Evolutionary conservation across 1,284 basidiomycete species (phyloP).

Genomic region (Xerocomus nothofagi): DNA sequence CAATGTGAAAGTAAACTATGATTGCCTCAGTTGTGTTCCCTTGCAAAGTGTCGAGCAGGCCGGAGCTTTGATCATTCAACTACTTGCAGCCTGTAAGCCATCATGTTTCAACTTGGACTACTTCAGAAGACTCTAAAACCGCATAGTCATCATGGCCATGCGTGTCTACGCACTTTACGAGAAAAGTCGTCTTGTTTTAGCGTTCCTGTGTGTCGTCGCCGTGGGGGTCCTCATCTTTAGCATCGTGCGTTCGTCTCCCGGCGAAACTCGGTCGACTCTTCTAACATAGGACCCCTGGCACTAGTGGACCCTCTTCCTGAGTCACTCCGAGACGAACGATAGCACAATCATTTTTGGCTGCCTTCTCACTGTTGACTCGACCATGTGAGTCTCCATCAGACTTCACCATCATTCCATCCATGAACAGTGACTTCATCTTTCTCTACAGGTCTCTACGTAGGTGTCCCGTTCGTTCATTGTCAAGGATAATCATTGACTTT

Average conservation of each 20-base stretch:
- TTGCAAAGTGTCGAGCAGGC: neutral
- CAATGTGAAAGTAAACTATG: neutral
- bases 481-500: neutral
- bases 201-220: conserved; percentile 5
- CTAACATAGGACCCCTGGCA: neutral
- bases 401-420: neutral
- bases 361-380: neutral
- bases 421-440: neutral
- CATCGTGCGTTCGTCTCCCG: conserved; percentile 19
- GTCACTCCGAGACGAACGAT: neutral
- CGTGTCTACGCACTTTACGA: conserved; percentile 35
- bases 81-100: conserved; percentile 9
- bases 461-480: neutral
- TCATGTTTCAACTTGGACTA: conserved; percentile 7
- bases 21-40: conserved; percentile 1
- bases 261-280: neutral
- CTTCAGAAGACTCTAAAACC: conserved; percentile 13
- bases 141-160: conserved; percentile 30
- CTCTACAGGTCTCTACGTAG: conserved; percentile 8
- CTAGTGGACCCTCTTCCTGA: conserved; percentile 9
- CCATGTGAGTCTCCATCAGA: conserved; percentile 1
- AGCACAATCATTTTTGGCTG: neutral
- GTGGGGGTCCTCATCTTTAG: conserved; percentile 7
- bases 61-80: conserved; percentile 11
- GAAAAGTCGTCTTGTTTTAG: conserved; percentile 20